Evolutionary conservation across 805 yeast genomes (phyloP), one percentile per base, ranked within the genome.

Genomic region (Saturnispora halmiae): DNA sequence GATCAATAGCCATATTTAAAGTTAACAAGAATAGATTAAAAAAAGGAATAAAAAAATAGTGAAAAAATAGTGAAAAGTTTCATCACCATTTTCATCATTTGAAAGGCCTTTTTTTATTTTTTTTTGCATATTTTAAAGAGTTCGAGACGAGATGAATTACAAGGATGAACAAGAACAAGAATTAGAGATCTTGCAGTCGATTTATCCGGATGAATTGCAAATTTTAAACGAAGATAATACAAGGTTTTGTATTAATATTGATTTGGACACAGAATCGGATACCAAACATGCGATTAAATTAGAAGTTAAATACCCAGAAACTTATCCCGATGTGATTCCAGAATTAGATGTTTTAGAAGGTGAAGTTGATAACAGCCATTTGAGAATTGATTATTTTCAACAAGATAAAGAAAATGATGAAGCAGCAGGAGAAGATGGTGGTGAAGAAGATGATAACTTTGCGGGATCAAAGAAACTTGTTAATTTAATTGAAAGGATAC

Each of bases 171-270:
- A 90, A 57, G 60, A 55, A 22, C 95, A 90, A 62, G 98, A 90
- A 60, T 58, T 92, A 34, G 96, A 88, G 59, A 87, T 92, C 39
- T 70, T 90, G 43, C 79, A 84, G 56, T 79, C 94, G 14, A 90
- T 90, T 41, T 90, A 92, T 58, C 98, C 97, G 5, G 96, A 90
- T 55, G 98, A 90, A 59, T 62, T 85, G 25, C 62, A 56, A n/a
- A 52, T 65, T 8, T 51, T 67, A 27, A 38, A 27, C 15, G 37
- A 27, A 8, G 55, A 72, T 1, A 38, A 46, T 72, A 70, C 16
- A 60, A 66, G 6, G 67, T 83, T 75, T 56, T 67, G 74, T 32
- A 71, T 90, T 27, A 65, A 65, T 37, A 50, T 86, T n/a, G 52
- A 56, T 16, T 65, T 88, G 34, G 96, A 90, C 49, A 77, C 90